A percentile compares a stretch with the other conserved stretches of the same genome.
phyloP scores from a whole-genome alignment of 495 filamentous ascomycete species.

The Penicillium psychrofluorescens region DNA sequence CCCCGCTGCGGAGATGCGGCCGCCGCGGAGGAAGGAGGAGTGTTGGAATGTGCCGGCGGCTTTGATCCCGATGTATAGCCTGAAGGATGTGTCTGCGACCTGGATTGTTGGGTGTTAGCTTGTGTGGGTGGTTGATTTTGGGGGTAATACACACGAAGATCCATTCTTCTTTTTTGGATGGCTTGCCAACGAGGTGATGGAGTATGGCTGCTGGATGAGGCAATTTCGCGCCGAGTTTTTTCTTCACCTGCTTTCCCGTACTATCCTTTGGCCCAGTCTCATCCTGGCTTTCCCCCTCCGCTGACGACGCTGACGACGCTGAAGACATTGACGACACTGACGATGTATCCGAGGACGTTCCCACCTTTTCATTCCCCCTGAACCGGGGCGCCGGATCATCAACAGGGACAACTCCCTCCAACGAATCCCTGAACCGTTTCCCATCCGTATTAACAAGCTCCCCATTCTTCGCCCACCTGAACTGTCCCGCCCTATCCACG shows the following conservation, averaged over 20 bases:
- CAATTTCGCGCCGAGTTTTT: constrained; percentile 44
- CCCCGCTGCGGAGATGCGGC: constrained; percentile 74
- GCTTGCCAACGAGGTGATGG: constrained; percentile 63
- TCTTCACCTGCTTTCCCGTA: constrained; percentile 45
- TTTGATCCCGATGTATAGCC: constrained; percentile 88
- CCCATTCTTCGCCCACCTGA: constrained; percentile 77
- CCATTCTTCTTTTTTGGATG: constrained; percentile 73
- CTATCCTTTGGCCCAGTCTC: neutral
- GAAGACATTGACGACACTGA: no score
- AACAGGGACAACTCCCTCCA: constrained; percentile 64
- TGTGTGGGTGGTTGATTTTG: neutral
- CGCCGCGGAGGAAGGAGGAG: constrained; percentile 77
- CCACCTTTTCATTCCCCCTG: constrained; percentile 9
- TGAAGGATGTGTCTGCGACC: constrained; percentile 69
- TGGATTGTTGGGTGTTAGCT: neutral
- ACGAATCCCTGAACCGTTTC: constrained; percentile 66
- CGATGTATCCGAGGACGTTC: constrained; percentile 1
- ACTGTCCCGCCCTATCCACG: constrained; percentile 57
- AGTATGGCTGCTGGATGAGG: constrained; percentile 60
- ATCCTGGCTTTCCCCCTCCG: no score
- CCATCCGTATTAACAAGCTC: constrained; percentile 64
- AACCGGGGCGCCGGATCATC: constrained; percentile 54
- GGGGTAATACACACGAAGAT: constrained; percentile 56
- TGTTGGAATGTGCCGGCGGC: constrained; percentile 85
- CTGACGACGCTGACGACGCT: no score